These are phyloP conservation scores for Arthrobotrys sphaeroides DNA, from an alignment of 2,329 filamentous ascomycete genomes.

Conservation along the genomic window DNA sequence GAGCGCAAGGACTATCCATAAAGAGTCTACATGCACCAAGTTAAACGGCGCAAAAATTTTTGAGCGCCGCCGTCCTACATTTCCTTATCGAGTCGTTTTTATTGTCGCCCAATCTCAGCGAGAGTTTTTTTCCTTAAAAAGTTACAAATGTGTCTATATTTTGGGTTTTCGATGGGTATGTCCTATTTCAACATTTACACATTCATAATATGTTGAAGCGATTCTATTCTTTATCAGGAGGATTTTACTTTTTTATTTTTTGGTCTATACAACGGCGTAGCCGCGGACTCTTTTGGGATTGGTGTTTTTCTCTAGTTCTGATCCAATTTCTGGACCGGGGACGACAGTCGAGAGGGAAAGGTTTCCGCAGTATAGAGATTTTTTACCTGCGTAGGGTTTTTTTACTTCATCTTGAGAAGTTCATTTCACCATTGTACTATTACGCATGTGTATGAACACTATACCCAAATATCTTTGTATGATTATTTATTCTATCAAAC, in stretches of 20 bases:
- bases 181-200: constrained; percentile 27
- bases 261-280: constrained; percentile 12
- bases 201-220: constrained; percentile 43
- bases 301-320: constrained; percentile 13
- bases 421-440: constrained; percentile 43
- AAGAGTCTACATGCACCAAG: not conserved
- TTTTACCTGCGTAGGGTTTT: constrained; percentile 5
- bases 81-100: not conserved
- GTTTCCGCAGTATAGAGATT: constrained; percentile 14
- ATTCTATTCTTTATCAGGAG: constrained; percentile 8
- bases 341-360: not conserved
- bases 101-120: constrained; percentile 2
- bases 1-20: constrained; percentile 51
- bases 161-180: constrained; percentile 11
- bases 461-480: constrained; percentile 51
- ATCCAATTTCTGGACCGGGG: constrained; percentile 4
- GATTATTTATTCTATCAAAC: constrained; percentile 17
- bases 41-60: not conserved
- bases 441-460: constrained; percentile 50
- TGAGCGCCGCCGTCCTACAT: not conserved
- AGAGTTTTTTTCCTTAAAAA: constrained; percentile 42
- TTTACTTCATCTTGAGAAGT: not conserved
- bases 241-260: constrained; percentile 11
- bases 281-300: constrained; percentile 19
- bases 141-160: constrained; percentile 4